Percentiles rank a stretch among this genome's conserved stretches.
Conservation (phyloP, 2,329 filamentous ascomycete genomes). For the Colletotrichum tanaceti region DNA sequence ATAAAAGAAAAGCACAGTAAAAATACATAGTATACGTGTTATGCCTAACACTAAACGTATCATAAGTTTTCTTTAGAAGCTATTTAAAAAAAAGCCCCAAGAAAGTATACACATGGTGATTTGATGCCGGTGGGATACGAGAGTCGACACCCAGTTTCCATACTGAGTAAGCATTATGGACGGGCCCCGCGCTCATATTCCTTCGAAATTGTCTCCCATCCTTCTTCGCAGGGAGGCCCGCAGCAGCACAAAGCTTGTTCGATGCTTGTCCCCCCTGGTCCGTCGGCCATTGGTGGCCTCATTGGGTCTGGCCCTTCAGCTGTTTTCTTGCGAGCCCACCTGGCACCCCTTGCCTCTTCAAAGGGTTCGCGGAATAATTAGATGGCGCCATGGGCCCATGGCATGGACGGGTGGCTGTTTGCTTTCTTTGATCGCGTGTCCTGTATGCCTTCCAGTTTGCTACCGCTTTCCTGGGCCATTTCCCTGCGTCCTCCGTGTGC, state of each 20-base stretch:
- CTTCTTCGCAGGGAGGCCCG: constrained; percentile 16
- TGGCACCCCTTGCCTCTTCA: not conserved
- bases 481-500: not conserved
- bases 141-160: not conserved
- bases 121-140: constrained; percentile 22
- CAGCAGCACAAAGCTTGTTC: constrained; percentile 36
- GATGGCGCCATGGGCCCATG: not conserved
- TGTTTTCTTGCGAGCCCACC: not conserved
- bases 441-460: not conserved
- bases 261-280: constrained; percentile 11
- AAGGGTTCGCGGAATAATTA: not conserved
- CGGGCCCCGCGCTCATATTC: not conserved
- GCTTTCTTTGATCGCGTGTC: constrained; percentile 21
- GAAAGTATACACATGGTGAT: too few relatives aligned
- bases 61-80: too few relatives aligned
- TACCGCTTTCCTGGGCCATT: constrained; percentile 12
- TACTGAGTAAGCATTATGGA: constrained; percentile 9
- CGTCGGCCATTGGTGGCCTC: not conserved
- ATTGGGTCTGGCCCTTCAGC: not conserved
- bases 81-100: too few relatives aligned
- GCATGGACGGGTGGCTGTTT: not conserved
- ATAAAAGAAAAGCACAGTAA: too few relatives aligned
- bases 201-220: not conserved
- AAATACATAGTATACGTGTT: too few relatives aligned
- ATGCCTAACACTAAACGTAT: too few relatives aligned